These are phyloP conservation scores for Magnusiomyces sp. DNA, from an alignment of 1,139 yeast species.

Conservation along the genomic window DNA sequence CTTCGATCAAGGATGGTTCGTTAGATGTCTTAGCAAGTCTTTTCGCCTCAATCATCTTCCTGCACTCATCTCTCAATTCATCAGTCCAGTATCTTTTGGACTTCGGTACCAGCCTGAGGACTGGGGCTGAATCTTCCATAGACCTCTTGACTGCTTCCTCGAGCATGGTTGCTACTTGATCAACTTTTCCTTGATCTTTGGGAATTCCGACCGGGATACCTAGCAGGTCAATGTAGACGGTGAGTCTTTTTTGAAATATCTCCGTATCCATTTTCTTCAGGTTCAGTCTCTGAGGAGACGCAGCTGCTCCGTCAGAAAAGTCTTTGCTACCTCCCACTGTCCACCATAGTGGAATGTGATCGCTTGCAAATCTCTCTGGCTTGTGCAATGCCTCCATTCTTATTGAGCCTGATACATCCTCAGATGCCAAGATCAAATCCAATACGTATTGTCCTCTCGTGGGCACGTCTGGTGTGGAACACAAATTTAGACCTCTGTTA, in stretches of 20 bases:
- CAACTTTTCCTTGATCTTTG: neutral
- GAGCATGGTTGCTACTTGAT: neutral
- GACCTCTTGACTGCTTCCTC: neutral
- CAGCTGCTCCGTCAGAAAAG: neutral
- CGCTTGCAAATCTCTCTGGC: neutral
- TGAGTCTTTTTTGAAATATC: neutral
- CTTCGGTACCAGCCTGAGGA: neutral
- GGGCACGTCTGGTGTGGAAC: neutral
- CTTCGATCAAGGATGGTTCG: neutral
- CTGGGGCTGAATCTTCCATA: neutral
- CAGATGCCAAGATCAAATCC: neutral
- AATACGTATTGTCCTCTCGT: neutral
- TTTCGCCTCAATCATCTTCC: neutral
- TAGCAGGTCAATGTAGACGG: neutral
- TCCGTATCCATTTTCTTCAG: neutral
- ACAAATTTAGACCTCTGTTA: neutral
- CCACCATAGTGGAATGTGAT: neutral
- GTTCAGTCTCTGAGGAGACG: neutral
- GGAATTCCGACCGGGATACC: neutral
- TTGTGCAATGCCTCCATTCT: neutral
- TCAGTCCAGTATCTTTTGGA: neutral
- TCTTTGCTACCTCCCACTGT: neutral
- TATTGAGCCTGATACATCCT: neutral
- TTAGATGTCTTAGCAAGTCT: neutral
- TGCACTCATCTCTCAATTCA: neutral